Percentiles rank a stretch among this genome's conserved stretches.
Conservation (phyloP, 1,139 yeast species). For the Pichia sp. region DNA sequence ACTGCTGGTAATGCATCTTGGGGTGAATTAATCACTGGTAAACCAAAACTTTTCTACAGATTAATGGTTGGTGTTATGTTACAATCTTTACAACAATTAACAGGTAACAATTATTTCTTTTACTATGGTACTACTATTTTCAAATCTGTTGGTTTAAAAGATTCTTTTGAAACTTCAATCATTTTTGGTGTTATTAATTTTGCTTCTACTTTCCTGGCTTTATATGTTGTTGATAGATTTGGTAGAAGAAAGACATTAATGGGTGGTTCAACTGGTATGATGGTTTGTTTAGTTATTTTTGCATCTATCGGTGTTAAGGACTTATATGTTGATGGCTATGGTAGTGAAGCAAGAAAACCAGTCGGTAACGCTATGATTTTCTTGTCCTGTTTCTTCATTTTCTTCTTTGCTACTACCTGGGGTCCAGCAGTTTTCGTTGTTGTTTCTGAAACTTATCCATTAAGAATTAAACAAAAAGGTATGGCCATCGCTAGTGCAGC, state of each 20-base stretch:
- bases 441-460: constrained; percentile 72
- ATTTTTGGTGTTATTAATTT: constrained; percentile 75
- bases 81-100: constrained; percentile 69
- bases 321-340: constrained; percentile 50
- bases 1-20: constrained; percentile 64
- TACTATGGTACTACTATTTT: constrained; percentile 76
- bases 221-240: constrained; percentile 59
- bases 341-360: constrained; percentile 33
- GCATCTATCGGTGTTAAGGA: constrained; percentile 64
- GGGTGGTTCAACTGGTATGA: constrained; percentile 61
- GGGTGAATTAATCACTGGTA: constrained; percentile 59
- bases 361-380: constrained; percentile 76
- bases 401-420: constrained; percentile 84
- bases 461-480: constrained; percentile 74
- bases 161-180: constrained; percentile 72
- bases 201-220: constrained; percentile 63
- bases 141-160: constrained; percentile 67
- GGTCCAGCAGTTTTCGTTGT: constrained; percentile 80
- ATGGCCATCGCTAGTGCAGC: constrained; percentile 71
- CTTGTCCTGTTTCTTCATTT: constrained; percentile 71
- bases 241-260: constrained; percentile 68
- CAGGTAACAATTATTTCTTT: constrained; percentile 79
- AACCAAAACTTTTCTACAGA: constrained; percentile 62
- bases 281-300: constrained; percentile 56
- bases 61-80: constrained; percentile 57